Evolutionary conservation across 257 asterid genomes (phyloP), one percentile per base, ranked within the genome.

Genomic region (Mentha longifolia): DNA sequence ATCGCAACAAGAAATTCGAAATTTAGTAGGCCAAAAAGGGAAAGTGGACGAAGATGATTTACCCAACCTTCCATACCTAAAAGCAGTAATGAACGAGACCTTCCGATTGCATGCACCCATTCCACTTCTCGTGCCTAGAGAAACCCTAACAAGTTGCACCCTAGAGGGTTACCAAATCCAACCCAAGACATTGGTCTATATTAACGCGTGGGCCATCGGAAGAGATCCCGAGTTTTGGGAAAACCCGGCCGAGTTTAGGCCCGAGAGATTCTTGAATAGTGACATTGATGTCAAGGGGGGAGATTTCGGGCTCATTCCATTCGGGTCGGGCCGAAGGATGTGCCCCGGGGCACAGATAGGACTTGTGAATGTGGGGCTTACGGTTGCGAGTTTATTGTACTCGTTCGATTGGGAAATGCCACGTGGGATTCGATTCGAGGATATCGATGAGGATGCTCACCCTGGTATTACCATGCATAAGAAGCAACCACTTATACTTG

Each of bases 291-390:
- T 33, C 1, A 59, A 33, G 17, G 68, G 69, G 17, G 28, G 33
- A 19, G 43, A 61, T 60, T 71, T 71, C 22, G 56, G 33, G 45
- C 28, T 68, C n/a, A 9, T 68, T 15, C 74, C 74, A 0, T 68
- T 68, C n/a, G 74, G 68, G 2, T 47, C 76, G 14, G 76, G 76
- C 1, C 12, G 76, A 12, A 71, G 76, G 15, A 35, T 19, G 17
- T 60, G 69, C 61, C 76, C 76, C 6, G 69, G 69, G 1, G 20
- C 35, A 16, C 3, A 5, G 0, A 60, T 71, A 69, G 69, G 76
- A 35, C 12, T 60, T 19, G 28, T 17, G 1, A 33, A 35, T 5
- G 76, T 71, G 41, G 69, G 47, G 68, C 61, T 60, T 47, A 19
- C 68, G 0, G 9, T 71, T 13, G 68, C 76, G 11, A 71, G 59